Percentiles rank a stretch among this genome's conserved stretches.
These are phyloP conservation scores for Penicillium turbatum DNA, from an alignment of 495 filamentous ascomycete species.

Conservation along the genomic window DNA sequence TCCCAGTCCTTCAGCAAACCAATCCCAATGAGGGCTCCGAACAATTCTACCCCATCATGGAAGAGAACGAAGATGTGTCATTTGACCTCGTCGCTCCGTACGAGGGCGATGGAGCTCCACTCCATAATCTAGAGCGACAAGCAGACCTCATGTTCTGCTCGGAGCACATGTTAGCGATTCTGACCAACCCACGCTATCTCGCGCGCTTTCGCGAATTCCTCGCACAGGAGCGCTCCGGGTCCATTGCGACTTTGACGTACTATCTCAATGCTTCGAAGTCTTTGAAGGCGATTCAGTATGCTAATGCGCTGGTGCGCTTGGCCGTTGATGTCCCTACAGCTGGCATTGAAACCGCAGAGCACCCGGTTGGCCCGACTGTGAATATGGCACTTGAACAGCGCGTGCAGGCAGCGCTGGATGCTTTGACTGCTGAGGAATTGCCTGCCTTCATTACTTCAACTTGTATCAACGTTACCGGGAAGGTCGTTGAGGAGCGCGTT, in stretches of 20 bases:
- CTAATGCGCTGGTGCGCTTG: constrained; percentile 56
- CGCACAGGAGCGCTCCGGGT: constrained; percentile 66
- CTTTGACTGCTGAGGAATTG: constrained; percentile 59
- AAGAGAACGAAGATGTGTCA: constrained; percentile 21
- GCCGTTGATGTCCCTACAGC: constrained; percentile 28
- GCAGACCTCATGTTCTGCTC: constrained; percentile 60
- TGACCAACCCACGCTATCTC: constrained; percentile 64
- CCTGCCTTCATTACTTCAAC: constrained; percentile 61
- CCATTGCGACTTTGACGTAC: constrained; percentile 58
- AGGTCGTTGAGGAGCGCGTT: constrained; percentile 33
- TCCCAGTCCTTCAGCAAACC: constrained; percentile 29
- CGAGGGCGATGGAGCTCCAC: constrained; percentile 17
- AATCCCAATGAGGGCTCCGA: constrained; percentile 31
- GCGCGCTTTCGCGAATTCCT: constrained; percentile 61
- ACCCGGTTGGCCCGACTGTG: constrained; percentile 40
- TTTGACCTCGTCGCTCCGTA: constrained; percentile 34
- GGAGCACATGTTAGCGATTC: constrained; percentile 55
- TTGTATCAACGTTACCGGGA: constrained; percentile 31
- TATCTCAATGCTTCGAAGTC: constrained; percentile 66
- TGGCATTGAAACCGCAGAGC: constrained; percentile 43
- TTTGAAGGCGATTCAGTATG: constrained; percentile 65
- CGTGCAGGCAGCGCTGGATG: constrained; percentile 53
- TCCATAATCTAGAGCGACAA: constrained; percentile 50
- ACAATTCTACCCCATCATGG: constrained; percentile 26
- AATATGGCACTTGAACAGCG: constrained; percentile 56